Base-by-base conservation (phyloP, 2,329 filamentous ascomycete species). In the Fusarium fracticaudum region DNA sequence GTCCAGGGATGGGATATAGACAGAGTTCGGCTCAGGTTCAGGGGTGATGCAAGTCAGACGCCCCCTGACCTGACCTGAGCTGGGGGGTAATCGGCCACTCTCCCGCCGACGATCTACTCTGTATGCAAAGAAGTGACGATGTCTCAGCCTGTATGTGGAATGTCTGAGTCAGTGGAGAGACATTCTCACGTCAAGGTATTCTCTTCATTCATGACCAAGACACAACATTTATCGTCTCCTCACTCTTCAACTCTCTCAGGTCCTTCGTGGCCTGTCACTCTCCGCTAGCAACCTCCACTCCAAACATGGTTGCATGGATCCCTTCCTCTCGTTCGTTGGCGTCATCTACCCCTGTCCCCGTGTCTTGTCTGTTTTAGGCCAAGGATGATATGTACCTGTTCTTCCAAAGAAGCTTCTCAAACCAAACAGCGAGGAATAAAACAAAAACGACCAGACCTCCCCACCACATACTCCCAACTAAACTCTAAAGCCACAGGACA, bases 41-140 rank as follows among this genome's bases (percentile, higher is more conserved):
- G 71, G 71, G 61, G 62, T 64, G 40, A 62, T 76, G 67, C 76
- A 76, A 77, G 74, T 69, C 72, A 77, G 72, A 74, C 71, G 63
- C 66, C 75, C 74, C 64, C 55, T 64, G 54, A 62, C 18, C 24
- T 4, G 33, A 35, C 3, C 33, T 17, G 33, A 35, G 14, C 33
- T 35, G 33, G 14, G 33, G 33, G 33, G 33, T 35, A 69, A 74
- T 77, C 73, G 58, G 63, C 62, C 54, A 64, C 50, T 71, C 61
- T 64, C 54, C 67, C 51, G 73, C 20, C 29, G 44, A 43, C 6
- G 22, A 69, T 69, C 33, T 29, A 22, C 10, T 44, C 33, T 41
- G n/a, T 15, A 29, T 37, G 37, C 8, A 38, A 17, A 22, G 7
- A n/a, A 6, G n/a, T 26, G 22, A 41, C 35, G 17, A 47, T 70